Evolutionary conservation across 805 yeast genomes (phyloP).

Genomic region (Monosporozyma solicola): DNA sequence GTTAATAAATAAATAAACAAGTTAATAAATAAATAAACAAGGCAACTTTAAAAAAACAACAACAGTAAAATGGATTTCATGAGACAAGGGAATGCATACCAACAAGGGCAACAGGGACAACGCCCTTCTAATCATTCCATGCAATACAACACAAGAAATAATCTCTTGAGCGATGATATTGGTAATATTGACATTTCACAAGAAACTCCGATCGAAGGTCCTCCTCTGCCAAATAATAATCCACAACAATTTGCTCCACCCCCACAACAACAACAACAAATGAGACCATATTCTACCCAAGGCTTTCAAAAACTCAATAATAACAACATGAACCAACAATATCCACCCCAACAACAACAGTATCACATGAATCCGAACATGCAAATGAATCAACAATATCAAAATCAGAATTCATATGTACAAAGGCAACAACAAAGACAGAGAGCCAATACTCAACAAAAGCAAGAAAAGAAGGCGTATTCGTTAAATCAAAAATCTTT

Average conservation of each 20-base stretch:
- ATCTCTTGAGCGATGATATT: constrained; percentile 31
- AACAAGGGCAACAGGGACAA: not conserved
- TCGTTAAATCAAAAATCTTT: constrained; percentile 18
- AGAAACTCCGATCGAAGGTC: constrained; percentile 31
- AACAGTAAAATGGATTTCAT: not conserved
- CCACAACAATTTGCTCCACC: constrained; percentile 3
- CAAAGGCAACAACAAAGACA: constrained; percentile 8
- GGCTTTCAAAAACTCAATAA: not conserved
- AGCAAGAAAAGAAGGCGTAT: constrained; percentile 11
- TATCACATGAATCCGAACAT: constrained; percentile 1
- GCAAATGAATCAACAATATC: not conserved
- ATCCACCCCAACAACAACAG: constrained; percentile 10
- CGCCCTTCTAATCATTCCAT: constrained; percentile 6
- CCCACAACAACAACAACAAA: constrained; percentile 12
- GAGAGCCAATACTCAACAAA: not conserved
- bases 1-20: too few relatives aligned
- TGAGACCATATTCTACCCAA: not conserved
- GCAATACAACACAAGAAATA: constrained; percentile 25
- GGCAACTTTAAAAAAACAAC: not conserved
- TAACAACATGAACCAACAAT: not conserved
- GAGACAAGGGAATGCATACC: not conserved
- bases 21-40: too few relatives aligned
- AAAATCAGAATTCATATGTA: constrained; percentile 1
- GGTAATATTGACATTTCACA: constrained; percentile 39
- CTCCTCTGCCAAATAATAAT: constrained; percentile 4